These are phyloP conservation scores for Cyberlindnera nakhonratchasimensis DNA, from an alignment of 805 yeast species.

Conservation along the genomic window DNA sequence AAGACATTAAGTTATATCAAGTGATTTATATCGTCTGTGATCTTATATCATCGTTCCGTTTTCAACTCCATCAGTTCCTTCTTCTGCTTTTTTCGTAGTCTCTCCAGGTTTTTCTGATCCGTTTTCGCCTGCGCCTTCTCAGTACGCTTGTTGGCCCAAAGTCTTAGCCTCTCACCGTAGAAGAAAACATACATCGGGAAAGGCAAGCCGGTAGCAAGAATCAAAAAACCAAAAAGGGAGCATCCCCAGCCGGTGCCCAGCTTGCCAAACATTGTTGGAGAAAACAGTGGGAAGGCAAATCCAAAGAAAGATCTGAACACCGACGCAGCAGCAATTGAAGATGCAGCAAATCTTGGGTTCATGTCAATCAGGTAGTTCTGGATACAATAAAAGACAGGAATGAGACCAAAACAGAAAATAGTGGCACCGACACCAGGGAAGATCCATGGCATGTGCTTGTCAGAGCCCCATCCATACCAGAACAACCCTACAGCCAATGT, in stretches of 20 bases:
- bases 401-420: conserved; percentile 55
- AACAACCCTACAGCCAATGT: conserved; percentile 56
- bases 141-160: conserved; percentile 53
- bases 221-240: conserved; percentile 57
- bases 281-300: conserved; percentile 66
- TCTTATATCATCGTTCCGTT: not conserved
- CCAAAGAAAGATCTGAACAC: conserved; percentile 66
- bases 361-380: conserved; percentile 69
- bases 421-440: conserved; percentile 61
- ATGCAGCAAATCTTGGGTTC: conserved; percentile 64
- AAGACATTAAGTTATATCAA: too few relatives aligned
- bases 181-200: conserved; percentile 56
- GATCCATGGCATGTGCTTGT: conserved; percentile 53
- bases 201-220: conserved; percentile 59
- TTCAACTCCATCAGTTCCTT: conserved; percentile 12
- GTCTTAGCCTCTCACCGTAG: conserved; percentile 54
- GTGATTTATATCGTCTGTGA: not conserved
- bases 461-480: conserved; percentile 73
- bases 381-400: conserved; percentile 64
- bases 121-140: conserved; percentile 44
- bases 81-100: conserved; percentile 24
- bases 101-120: conserved; percentile 40
- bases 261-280: conserved; percentile 49
- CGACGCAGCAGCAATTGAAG: conserved; percentile 67
- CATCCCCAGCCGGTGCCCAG: conserved; percentile 73